phyloP scores from a whole-genome alignment of 306 rosid genomes.

The Sphenostylis stenocarpa region DNA sequence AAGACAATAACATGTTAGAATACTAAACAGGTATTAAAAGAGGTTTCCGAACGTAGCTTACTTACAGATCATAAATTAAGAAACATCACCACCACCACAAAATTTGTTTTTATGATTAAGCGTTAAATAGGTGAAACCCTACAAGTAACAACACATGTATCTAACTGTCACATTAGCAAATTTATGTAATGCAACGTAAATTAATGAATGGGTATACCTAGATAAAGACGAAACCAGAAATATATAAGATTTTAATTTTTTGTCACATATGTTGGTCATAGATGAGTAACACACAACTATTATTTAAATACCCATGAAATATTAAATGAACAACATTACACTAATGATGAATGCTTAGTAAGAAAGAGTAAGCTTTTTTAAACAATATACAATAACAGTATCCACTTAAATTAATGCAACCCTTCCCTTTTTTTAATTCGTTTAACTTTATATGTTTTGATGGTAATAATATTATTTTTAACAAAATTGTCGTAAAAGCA shows the following conservation, averaged over 20 bases:
- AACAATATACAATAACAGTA: not conserved
- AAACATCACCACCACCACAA: not conserved
- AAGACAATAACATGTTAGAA: not conserved
- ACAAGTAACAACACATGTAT: not conserved
- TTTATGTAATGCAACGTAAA: too few relatives aligned
- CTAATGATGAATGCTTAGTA: not conserved
- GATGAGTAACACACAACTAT: not conserved
- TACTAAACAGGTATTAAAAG: not conserved
- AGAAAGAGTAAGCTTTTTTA: not conserved
- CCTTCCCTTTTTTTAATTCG: not conserved
- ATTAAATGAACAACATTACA: not conserved
- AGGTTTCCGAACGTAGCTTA: not conserved
- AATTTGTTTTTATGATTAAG: not conserved
- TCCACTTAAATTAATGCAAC: not conserved
- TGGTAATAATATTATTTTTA: not conserved
- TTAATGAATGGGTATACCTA: too few relatives aligned
- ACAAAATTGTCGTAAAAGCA: not conserved
- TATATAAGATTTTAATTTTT: not conserved
- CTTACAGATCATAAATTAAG: not conserved
- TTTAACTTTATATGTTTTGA: not conserved
- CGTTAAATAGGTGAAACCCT: not conserved
- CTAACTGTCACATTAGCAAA: not conserved
- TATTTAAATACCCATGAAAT: not conserved
- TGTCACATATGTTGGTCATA: not conserved
- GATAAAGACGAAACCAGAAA: too few relatives aligned